Conservation (phyloP, 2,329 filamentous ascomycete genomes). For the Diaporthe caulivora region DNA sequence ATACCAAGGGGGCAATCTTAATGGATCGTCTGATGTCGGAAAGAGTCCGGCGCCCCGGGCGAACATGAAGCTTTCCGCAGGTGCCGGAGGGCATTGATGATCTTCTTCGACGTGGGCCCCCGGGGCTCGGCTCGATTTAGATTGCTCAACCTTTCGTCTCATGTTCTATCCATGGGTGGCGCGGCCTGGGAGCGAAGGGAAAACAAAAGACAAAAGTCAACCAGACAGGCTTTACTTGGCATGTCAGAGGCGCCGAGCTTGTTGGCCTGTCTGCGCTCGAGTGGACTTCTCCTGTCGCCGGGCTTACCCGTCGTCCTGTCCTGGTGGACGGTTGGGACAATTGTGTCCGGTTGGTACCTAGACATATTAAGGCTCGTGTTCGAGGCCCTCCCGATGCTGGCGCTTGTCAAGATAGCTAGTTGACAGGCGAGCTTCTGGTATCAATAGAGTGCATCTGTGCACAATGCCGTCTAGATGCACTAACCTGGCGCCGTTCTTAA, state of each 20-base stretch:
- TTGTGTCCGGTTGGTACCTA: not conserved
- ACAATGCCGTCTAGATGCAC: too few species aligned
- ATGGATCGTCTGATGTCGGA: conserved; percentile 4
- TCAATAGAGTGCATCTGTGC: not conserved
- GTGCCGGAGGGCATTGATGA: conserved; percentile 16
- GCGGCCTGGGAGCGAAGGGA: too few species aligned
- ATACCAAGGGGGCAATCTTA: conserved; percentile 6
- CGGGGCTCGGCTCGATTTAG: not conserved
- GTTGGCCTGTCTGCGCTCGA: not conserved
- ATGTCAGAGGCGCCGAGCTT: conserved; percentile 27
- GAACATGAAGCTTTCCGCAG: conserved; percentile 18
- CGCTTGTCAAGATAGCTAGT: not conserved
- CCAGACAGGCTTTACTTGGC: conserved; percentile 7
- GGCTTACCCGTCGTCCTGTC: not conserved
- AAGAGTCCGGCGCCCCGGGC: not conserved
- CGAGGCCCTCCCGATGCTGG: not conserved
- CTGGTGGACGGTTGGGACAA: not conserved
- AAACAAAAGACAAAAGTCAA: conserved; percentile 13
- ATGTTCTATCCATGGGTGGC: conserved; percentile 17
- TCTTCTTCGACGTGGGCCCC: not conserved
- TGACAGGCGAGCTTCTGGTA: not conserved
- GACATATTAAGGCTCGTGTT: not conserved
- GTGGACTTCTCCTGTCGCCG: not conserved
- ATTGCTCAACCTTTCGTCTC: conserved; percentile 9
- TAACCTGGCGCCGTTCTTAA: conserved; percentile 2